phyloP scores from a whole-genome alignment of 116 monocot species.

The Posidonia oceanica region DNA sequence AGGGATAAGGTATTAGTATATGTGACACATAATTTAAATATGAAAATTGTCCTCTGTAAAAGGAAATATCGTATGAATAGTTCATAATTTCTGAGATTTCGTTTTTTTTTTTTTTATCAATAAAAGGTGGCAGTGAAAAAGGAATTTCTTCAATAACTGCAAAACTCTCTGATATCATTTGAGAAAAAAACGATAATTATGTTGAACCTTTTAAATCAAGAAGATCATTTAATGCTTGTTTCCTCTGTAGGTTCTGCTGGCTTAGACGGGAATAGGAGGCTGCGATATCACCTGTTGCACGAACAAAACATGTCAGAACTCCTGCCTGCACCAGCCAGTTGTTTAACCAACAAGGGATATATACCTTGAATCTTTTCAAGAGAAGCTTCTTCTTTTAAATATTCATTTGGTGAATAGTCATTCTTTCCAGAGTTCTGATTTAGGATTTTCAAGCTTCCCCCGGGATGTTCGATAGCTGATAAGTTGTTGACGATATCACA shows the following conservation, averaged over 20 bases:
- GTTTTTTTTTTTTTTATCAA: neutral
- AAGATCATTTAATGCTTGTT: constrained; percentile 38
- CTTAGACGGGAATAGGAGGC: constrained; percentile 15
- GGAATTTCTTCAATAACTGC: neutral
- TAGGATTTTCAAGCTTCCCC: neutral
- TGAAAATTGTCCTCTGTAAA: too few species aligned
- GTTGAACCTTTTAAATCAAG: constrained; percentile 57
- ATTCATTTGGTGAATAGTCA: neutral
- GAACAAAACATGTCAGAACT: neutral
- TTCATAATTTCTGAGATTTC: too few species aligned
- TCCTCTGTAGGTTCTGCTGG: constrained; percentile 28
- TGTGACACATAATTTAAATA: too few species aligned
- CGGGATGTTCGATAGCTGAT: neutral
- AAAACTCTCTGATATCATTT: neutral
- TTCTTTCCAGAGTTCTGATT: neutral
- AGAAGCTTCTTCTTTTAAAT: neutral
- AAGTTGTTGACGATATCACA: too few species aligned
- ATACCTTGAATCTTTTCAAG: constrained; percentile 1
- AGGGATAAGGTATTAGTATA: too few species aligned
- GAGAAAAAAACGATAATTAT: too few species aligned
- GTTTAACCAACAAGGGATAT: neutral
- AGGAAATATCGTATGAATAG: too few species aligned
- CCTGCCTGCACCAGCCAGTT: neutral
- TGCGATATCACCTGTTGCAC: constrained; percentile 33
- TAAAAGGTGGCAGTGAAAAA: neutral